Percentiles rank a stretch among this genome's conserved stretches.
phyloP scores from a whole-genome alignment of 1,139 yeast genomes.

The Kodamaea ohmeri region DNA sequence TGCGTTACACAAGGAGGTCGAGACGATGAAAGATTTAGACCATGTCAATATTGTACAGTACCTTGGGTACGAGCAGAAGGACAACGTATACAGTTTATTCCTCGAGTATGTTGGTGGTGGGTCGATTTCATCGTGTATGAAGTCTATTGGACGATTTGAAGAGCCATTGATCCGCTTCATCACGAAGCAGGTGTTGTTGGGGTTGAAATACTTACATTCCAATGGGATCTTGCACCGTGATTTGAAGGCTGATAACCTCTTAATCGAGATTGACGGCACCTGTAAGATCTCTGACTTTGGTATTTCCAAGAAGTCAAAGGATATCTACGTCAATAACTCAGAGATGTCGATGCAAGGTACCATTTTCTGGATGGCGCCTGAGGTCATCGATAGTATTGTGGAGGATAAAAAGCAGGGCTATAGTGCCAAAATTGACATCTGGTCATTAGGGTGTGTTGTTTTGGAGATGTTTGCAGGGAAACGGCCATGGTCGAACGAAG shows the following conservation, averaged over 20 bases:
- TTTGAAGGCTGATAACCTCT: conserved; percentile 88
- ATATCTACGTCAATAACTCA: conserved; percentile 86
- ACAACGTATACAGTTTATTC: conserved; percentile 75
- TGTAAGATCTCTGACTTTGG: conserved; percentile 98
- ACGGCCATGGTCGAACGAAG: conserved; percentile 80
- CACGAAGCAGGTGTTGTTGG: conserved; percentile 77
- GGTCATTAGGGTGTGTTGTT: conserved; percentile 95
- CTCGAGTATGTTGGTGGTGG: conserved; percentile 98
- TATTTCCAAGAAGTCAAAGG: conserved; percentile 82
- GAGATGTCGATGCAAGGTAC: conserved; percentile 97
- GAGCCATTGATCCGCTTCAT: conserved; percentile 71
- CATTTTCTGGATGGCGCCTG: conserved; percentile 99
- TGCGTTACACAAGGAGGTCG: conserved; percentile 87
- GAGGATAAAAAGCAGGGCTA: conserved; percentile 85
- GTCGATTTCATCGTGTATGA: conserved; percentile 82
- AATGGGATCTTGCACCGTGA: conserved; percentile 92
- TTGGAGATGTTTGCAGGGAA: conserved; percentile 91
- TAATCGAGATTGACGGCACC: conserved; percentile 87
- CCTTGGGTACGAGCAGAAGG: conserved; percentile 82
- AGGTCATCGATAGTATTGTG: conserved; percentile 79
- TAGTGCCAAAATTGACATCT: conserved; percentile 90
- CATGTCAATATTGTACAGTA: conserved; percentile 95
- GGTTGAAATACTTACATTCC: conserved; percentile 80
- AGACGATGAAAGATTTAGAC: conserved; percentile 90
- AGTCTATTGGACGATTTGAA: conserved; percentile 82